Evolutionary conservation across 108 stramenopile species (phyloP), one percentile per base, ranked within the genome.

Genomic region (Skeletonema grethae): DNA sequence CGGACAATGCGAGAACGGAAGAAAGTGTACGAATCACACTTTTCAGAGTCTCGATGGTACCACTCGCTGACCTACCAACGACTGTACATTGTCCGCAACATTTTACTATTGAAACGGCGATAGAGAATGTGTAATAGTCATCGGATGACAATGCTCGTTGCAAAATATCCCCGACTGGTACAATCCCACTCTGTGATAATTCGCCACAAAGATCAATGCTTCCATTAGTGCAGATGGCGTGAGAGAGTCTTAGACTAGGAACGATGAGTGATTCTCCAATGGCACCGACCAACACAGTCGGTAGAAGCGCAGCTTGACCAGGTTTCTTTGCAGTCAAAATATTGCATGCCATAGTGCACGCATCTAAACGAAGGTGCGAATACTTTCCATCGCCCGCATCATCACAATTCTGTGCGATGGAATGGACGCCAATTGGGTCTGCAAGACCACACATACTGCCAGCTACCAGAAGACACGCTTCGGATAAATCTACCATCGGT

Each of bases 371-470:
- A 55, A 85, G 70, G 9, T 69, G 39, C 29, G 68, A 75, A 50
- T 84, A 90, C 57, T 76, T 81, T 43, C 86, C 91, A 1, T 28
- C 11, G 32, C 56, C 22, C 13, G 61, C 36, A 12, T 62, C 71
- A 12, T 57, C 55, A 20, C 62, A 11, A 11, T 11, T 39, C 11
- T 39, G 38, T 11, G 9, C 38, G 11, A 11, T 39, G 1, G 38
- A 39, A 39, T 39, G 38, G 11, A 39, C 38, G 11, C 38, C 38
- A 39, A 39, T 39, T 39, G 38, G 38, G 11, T 39, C 38, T 10
- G 38, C 38, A 39, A 39, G 38, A 12, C 93, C 93, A 69, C 93
- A 91, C 82, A 94, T 89, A 38, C 88, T 87, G 45, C 93, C 93
- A 10, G 76, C 85, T 2, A 90, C 93, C n/a, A 90, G 69, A 48